Evolutionary conservation across 768 basidiomycete genomes (phyloP), one percentile per base, ranked within the genome.

Genomic region (Termitomyces sp.): DNA sequence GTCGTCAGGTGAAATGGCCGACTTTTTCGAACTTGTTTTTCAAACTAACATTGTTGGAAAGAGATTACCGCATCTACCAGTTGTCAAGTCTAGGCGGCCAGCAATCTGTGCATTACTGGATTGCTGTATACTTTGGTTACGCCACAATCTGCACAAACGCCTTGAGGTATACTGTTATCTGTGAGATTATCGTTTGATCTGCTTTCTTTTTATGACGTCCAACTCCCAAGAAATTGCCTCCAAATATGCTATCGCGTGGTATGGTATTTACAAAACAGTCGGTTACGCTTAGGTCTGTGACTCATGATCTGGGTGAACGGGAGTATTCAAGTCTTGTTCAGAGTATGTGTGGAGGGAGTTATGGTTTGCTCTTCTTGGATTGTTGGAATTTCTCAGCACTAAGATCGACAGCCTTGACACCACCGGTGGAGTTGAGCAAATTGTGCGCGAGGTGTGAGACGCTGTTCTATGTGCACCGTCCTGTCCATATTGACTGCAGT

Each of bases 301-400:
- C 16, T 16, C 11, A 18, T 53, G 15, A 11, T 41, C 11, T 36
- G 20, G 24, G 39, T n/a, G 11, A 24, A 27, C 36, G 12, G 2
- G 33, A 12, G 8, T 2, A 46, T 52, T 54, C 20, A 45, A 13
- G n/a, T 6, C 27, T 30, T 18, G 39, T 20, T 7, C 57, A 89
- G 87, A 82, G 9, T 89, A 89, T 63, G 73, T 83, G 45, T 89
- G 88, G 87, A 73, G 76, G 58, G 83, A 85, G 52, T 65, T 88
- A 13, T 90, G 87, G 88, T 74, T 70, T 53, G 78, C 84, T 6
- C 63, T 87, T 12, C 63, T 87, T 27, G 78, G 76, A 3, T 64
- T 89, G 3, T 70, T 89, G 13, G 76, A 70, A 27, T 89, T 89
- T 63, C 58, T 87, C 16, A 73, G 80, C 11, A 78, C 71, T n/a